A percentile compares a stretch with the other conserved stretches of the same genome.
These are phyloP conservation scores for Rhodomyrtus psidioides DNA, from an alignment of 441 rosid genomes.

Conservation along the genomic window DNA sequence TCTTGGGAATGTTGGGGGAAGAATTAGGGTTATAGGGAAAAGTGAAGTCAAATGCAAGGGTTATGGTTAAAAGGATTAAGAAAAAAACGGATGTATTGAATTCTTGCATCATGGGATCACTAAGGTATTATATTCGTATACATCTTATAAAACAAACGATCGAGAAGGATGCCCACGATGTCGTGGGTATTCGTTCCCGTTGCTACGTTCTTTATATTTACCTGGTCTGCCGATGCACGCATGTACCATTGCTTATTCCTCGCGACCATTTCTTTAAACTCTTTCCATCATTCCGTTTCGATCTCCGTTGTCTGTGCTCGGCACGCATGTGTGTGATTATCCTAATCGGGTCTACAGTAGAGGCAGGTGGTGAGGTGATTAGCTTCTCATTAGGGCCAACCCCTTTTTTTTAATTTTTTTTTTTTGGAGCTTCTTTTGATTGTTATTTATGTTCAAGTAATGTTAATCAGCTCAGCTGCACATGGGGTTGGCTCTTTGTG, in stretches of 20 bases:
- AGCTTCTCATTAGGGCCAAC: background rate
- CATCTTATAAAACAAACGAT: constrained; percentile 6
- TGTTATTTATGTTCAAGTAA: background rate
- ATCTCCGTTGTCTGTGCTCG: background rate
- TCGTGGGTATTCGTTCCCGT: constrained; percentile 6
- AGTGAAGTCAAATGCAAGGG: background rate
- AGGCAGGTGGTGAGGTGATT: background rate
- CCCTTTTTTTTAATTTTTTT: background rate
- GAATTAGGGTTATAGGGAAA: background rate
- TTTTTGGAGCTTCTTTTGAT: background rate
- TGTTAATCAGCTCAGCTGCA: background rate
- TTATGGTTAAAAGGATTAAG: background rate
- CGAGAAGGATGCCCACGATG: constrained; percentile 9
- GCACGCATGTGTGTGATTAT: background rate
- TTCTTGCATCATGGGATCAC: background rate
- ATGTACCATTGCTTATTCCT: background rate
- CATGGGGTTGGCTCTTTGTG: background rate
- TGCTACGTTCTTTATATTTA: background rate
- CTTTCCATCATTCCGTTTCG: background rate
- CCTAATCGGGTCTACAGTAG: background rate
- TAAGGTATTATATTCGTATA: background rate
- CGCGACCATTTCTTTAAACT: background rate
- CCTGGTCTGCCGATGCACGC: constrained; percentile 13
- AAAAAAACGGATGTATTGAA: background rate
- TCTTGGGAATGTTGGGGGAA: background rate